phyloP scores from a whole-genome alignment of 2,329 filamentous ascomycete species.

The Pleomassaria siparia region DNA sequence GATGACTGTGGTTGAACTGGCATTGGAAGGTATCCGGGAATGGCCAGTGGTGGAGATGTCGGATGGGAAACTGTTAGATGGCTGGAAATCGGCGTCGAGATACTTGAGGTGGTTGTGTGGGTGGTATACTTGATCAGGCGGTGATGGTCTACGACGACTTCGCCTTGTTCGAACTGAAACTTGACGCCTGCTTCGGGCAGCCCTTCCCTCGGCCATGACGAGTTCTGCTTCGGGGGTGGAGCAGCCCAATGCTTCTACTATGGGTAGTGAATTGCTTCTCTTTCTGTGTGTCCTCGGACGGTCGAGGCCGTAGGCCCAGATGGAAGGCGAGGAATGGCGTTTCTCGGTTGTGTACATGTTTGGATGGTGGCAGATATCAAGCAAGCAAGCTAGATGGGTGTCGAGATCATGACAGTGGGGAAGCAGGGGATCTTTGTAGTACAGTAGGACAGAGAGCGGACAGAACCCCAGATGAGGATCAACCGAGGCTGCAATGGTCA shows the following conservation, averaged over 20 bases:
- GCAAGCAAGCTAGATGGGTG: conserved; percentile 8
- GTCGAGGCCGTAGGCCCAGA: conserved; percentile 17
- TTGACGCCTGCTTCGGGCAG: conserved; percentile 35
- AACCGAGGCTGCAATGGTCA: conserved; percentile 7
- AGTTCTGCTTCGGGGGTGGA: conserved; percentile 39
- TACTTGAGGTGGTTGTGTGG: conserved; percentile 36
- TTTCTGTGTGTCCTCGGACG: conserved; percentile 30
- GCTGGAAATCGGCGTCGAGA: conserved; percentile 18
- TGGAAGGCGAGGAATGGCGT: conserved; percentile 25
- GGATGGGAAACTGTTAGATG: conserved; percentile 10
- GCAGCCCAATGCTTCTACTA: conserved; percentile 37
- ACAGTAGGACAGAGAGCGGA: conserved; percentile 14
- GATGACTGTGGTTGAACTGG: conserved; percentile 32
- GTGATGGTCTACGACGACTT: conserved; percentile 24
- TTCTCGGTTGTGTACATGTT: conserved; percentile 26
- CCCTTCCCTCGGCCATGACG: conserved; percentile 38
- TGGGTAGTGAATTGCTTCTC: conserved; percentile 40
- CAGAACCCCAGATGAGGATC: conserved; percentile 20
- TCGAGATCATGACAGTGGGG: conserved; percentile 24
- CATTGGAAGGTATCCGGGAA: conserved; percentile 30
- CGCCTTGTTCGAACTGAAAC: conserved; percentile 7
- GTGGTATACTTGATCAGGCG: conserved; percentile 20
- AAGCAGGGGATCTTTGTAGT: conserved; percentile 16
- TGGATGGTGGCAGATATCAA: conserved; percentile 18
- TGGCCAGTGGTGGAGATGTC: conserved; percentile 17